phyloP scores from a whole-genome alignment of 2,329 filamentous ascomycete genomes.

The Mycosphaerella sp. region DNA sequence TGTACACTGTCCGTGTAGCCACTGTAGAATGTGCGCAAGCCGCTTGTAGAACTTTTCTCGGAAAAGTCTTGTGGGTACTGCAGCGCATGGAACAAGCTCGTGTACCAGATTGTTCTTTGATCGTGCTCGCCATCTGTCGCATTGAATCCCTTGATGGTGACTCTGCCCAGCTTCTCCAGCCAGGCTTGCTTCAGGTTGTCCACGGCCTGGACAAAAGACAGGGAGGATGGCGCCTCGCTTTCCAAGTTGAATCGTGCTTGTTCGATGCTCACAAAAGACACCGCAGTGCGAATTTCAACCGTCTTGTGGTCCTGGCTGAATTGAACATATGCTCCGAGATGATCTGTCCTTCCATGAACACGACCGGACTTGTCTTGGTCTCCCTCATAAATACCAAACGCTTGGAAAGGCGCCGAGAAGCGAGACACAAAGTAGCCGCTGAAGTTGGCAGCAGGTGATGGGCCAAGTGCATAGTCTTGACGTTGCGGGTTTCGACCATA shows the following conservation, averaged over 20 bases:
- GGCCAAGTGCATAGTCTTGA: constrained; percentile 44
- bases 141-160: constrained; percentile 42
- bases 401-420: constrained; percentile 40
- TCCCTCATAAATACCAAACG: neutral
- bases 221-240: constrained; percentile 37
- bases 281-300: constrained; percentile 43
- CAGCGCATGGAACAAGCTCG: constrained; percentile 42
- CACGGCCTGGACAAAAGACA: constrained; percentile 37
- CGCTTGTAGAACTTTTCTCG: constrained; percentile 32
- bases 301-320: constrained; percentile 30
- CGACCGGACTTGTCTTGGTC: neutral
- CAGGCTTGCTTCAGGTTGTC: constrained; percentile 39
- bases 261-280: constrained; percentile 45
- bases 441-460: constrained; percentile 39
- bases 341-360: constrained; percentile 33
- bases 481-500: constrained; percentile 43
- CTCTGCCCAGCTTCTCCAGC: constrained; percentile 42
- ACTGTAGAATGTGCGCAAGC: constrained; percentile 38
- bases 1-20: constrained; percentile 45
- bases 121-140: constrained; percentile 38
- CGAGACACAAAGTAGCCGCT: constrained; percentile 44
- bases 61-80: constrained; percentile 47
- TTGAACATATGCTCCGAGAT: constrained; percentile 39
- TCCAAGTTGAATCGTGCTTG: constrained; percentile 44
- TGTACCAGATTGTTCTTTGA: constrained; percentile 44